These are phyloP conservation scores for Solanum pennellii DNA, from an alignment of 257 asterid species.

Conservation along the genomic window DNA sequence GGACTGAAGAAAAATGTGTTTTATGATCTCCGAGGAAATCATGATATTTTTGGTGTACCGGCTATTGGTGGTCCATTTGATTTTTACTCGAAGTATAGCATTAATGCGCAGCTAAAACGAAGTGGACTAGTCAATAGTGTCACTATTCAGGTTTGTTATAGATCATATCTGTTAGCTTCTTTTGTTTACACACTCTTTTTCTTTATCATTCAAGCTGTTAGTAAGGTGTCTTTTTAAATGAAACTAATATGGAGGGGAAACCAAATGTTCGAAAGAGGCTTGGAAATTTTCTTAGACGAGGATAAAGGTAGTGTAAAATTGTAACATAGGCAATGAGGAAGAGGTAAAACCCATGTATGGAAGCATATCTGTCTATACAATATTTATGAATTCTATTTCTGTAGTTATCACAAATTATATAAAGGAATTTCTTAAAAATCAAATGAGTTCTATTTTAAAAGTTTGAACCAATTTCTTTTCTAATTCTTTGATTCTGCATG, in stretches of 20 bases:
- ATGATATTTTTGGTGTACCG: constrained; percentile 88
- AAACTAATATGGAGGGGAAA: background rate
- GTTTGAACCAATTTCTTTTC: background rate
- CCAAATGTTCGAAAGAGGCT: background rate
- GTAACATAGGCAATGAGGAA: background rate
- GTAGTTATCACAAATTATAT: background rate
- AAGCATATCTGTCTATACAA: background rate
- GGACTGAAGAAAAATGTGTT: constrained; percentile 54
- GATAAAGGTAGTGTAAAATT: background rate
- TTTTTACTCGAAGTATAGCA: constrained; percentile 66
- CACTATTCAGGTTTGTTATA: constrained; percentile 51
- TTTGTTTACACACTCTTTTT: background rate
- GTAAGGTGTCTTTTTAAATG: background rate
- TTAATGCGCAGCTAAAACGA: constrained; percentile 51
- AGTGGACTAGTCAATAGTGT: constrained; percentile 50
- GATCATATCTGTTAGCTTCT: background rate
- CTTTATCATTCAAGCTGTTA: background rate
- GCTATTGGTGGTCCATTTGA: constrained; percentile 51
- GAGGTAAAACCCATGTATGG: background rate
- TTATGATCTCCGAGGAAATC: constrained; percentile 92
- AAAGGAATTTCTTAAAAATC: background rate
- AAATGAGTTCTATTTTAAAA: background rate
- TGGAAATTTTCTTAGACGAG: background rate
- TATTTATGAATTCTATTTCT: background rate
- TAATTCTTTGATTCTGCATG: background rate